Conservation (phyloP, 306 rosid species). For the Oemleria cerasiformis region DNA sequence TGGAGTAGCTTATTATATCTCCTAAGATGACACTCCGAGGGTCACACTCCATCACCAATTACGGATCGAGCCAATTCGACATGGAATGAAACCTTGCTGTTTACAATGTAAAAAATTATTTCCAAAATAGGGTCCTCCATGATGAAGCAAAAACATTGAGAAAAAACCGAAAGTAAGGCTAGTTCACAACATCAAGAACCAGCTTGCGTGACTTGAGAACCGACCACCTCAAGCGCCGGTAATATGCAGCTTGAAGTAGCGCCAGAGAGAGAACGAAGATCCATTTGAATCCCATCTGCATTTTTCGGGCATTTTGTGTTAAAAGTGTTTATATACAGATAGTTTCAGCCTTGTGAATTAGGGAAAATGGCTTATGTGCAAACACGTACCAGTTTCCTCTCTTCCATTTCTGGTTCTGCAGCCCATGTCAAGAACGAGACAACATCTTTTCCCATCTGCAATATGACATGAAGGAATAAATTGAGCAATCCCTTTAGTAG, state of each 20-base stretch:
- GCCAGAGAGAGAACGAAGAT: constrained; percentile 91
- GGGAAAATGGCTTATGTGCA: neutral
- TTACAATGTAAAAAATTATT: constrained; percentile 52
- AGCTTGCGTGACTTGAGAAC: constrained; percentile 94
- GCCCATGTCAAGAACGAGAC: constrained; percentile 91
- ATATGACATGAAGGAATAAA: constrained; percentile 7
- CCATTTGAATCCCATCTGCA: constrained; percentile 99
- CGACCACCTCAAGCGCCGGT: constrained; percentile 91
- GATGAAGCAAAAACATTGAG: constrained; percentile 28
- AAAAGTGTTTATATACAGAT: neutral
- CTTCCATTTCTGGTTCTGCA: constrained; percentile 99
- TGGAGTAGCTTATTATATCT: constrained; percentile 52
- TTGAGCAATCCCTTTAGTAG: constrained; percentile 1
- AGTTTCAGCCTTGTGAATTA: neutral
- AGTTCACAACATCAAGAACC: constrained; percentile 94
- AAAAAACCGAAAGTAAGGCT: constrained; percentile 33
- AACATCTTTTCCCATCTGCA: constrained; percentile 97
- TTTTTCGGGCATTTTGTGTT: neutral
- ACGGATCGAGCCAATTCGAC: constrained; percentile 37
- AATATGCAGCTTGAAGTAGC: constrained; percentile 88
- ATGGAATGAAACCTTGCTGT: constrained; percentile 37
- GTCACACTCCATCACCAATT: constrained; percentile 47
- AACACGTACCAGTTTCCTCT: constrained; percentile 77
- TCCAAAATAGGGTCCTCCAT: constrained; percentile 40
- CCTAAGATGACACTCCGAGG: constrained; percentile 42